Evolutionary conservation across 2,329 filamentous ascomycete genomes (phyloP), one percentile per base, ranked within the genome.

Genomic region (Hypoxylon sp.): DNA sequence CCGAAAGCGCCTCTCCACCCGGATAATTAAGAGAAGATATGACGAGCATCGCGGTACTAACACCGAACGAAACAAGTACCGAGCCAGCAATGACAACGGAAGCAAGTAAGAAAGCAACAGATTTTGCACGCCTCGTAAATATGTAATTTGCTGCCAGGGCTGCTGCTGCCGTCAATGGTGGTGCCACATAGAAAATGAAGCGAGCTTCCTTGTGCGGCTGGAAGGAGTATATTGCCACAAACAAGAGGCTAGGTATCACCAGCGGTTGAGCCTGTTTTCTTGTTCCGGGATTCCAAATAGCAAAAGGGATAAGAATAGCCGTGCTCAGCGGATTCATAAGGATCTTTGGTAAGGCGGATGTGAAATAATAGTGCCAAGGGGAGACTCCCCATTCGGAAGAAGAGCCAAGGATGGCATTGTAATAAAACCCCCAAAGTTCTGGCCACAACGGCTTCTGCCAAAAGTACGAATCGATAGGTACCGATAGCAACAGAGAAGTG

Each of bases 181-280:
- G 96, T 24, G 97, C 85, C 57, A 89, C 86, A 81, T 98, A 98
- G 75, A 98, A 90, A 73, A 99, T 91, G 83, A 99, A 99, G 17
- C 96, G 92, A 78, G 94, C 92, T 82, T 99, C 96, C 79, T 99
- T 99, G 83, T 99, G 96, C 0, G 95, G 94, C 68, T 97, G 92
- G 55, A 94, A 74, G 70, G 94, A 97, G 83, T 97, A 98, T 47
- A 97, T 80, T 3, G 86, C 86, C 19, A 97, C 85, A 79, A 94
- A 99, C 31, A 87, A 79, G 1, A 97, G 72, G 9, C 88, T 86
- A 0, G 96, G 94, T 2, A 91, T 73, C 3, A 92, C 83, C 0
- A 93, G 75, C 5, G 83, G 81, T 14, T 80, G 76, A 0, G 84
- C 83, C 4, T 81, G 78, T 3, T 78, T 78, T 8, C 80, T 77